Evolutionary conservation across 805 yeast genomes (phyloP).

Genomic region (Nakazawaea siamensis): DNA sequence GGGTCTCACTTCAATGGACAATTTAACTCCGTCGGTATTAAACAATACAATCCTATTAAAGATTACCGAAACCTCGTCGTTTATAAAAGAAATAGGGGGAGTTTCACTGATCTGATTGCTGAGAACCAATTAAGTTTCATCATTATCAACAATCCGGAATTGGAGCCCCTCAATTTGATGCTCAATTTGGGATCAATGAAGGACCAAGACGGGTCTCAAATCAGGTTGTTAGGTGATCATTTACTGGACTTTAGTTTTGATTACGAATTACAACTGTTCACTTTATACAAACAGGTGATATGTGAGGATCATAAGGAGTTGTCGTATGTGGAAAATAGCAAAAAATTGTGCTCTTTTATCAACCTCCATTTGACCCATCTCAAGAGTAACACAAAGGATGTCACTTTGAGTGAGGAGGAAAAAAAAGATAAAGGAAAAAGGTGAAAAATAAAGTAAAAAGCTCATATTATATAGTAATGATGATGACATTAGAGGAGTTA

Average conservation of each 20-base stretch:
- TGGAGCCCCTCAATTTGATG: conserved; percentile 29
- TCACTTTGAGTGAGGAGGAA: too few relatives aligned
- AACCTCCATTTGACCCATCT: conserved; percentile 8
- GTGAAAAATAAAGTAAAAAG: too few relatives aligned
- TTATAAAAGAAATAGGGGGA: conserved; percentile 11
- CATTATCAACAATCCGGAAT: conserved; percentile 41
- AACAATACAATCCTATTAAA: conserved; percentile 42
- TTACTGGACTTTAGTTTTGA: conserved; percentile 45
- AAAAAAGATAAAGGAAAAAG: too few relatives aligned
- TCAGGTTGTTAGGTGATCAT: conserved; percentile 50
- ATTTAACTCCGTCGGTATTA: conserved; percentile 49
- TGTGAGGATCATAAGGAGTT: conserved; percentile 42
- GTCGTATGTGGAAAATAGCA: conserved; percentile 31
- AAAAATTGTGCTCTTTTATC: conserved; percentile 14
- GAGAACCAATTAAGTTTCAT: conserved; percentile 16
- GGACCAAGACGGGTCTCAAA: conserved; percentile 36
- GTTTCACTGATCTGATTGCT: conserved; percentile 2
- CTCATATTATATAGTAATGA: too few relatives aligned
- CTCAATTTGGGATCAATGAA: conserved; percentile 18
- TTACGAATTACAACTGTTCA: conserved; percentile 52
- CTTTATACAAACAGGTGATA: conserved; percentile 41
- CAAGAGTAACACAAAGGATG: conserved; percentile 5
- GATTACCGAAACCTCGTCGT: conserved; percentile 23
- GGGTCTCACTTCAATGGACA: conserved; percentile 21
- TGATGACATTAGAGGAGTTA: conserved; percentile 5